Evolutionary conservation across 2,329 filamentous ascomycete species (phyloP), one percentile per base, ranked within the genome.

Genomic region (Arthroderma sp.): DNA sequence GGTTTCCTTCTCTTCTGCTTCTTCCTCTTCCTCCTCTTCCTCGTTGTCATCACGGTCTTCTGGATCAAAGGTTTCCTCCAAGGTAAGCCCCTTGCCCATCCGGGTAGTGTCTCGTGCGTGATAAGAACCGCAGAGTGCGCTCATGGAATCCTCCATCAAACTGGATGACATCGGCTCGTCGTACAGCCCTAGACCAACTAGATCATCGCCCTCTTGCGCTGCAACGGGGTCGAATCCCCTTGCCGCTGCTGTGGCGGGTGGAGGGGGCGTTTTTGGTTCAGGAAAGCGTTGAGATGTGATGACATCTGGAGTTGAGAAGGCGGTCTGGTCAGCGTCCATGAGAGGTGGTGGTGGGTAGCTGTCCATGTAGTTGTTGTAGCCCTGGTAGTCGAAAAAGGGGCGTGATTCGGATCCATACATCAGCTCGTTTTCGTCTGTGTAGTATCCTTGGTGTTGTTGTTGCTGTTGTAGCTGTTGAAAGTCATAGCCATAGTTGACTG

Each of bases 141-240:
- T 34, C 29, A 36, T n/a, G 5, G 44, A 39, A n/a, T 41, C 48
- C 28, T 70, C 61, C 77, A 66, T 44, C 75, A 58, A 42, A 70
- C 65, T 29, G 70, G 65, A 45, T 74, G 45, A 30, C 27, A 80
- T 80, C 0, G 83, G 83, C 4, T 75, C 68, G 55, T 86, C 84
- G 60, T 91, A 91, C 0, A 91, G 73, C 0, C 85, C 85, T 74
- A 91, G 81, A 15, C 84, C 84, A n/a, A 87, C 73, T 1, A 89
- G 71, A 48, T 86, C 81, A 55, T 87, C 83, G 33, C 78, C 81
- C 9, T 74, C 59, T 29, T 77, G 76, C 40, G 75, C 68, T 34
- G 76, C 70, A 30, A 73, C 70, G 27, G 76, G 61, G 4, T 71
- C 53, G 45, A 72, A 30, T 3, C 44, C 30, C 29, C 6, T 28